Percentiles rank a stretch among this genome's conserved stretches.
phyloP scores from a whole-genome alignment of 305 asterid genomes.

The Fraxinus angustifolia region DNA sequence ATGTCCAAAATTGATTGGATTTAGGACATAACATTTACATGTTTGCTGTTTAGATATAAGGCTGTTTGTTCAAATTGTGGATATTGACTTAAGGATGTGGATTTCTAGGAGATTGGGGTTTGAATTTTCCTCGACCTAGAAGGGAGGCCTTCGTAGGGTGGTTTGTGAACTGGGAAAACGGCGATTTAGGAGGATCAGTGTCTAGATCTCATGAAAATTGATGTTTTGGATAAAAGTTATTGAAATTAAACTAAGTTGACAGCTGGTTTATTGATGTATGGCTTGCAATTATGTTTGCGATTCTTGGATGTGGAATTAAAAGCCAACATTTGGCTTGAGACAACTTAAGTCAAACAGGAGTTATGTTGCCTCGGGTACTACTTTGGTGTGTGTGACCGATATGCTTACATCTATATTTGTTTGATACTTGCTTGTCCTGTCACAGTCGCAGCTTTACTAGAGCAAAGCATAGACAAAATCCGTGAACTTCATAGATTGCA shows the following conservation, averaged over 20 bases:
- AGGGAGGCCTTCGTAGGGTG: not conserved
- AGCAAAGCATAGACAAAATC: not conserved
- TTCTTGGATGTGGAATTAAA: not conserved
- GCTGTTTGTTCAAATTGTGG: too few relatives aligned
- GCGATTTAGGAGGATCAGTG: not conserved
- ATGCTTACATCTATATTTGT: not conserved
- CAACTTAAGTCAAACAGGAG: not conserved
- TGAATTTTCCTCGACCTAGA: not conserved
- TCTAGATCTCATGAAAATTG: not conserved
- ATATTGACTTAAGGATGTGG: not conserved
- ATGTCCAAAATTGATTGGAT: too few relatives aligned
- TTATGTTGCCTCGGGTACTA: not conserved
- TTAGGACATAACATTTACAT: too few relatives aligned
- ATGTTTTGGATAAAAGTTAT: not conserved
- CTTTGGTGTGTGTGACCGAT: not conserved
- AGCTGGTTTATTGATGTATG: not conserved
- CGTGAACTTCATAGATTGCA: not conserved
- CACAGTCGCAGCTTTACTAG: not conserved
- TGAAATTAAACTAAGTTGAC: not conserved
- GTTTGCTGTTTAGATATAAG: too few relatives aligned
- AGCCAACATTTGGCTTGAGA: not conserved
- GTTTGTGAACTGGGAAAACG: not conserved
- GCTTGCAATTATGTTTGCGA: not conserved
- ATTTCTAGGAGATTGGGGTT: not conserved
- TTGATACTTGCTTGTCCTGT: not conserved